phyloP scores from a whole-genome alignment of 768 basidiomycete genomes.

The Boletus bicolor region DNA sequence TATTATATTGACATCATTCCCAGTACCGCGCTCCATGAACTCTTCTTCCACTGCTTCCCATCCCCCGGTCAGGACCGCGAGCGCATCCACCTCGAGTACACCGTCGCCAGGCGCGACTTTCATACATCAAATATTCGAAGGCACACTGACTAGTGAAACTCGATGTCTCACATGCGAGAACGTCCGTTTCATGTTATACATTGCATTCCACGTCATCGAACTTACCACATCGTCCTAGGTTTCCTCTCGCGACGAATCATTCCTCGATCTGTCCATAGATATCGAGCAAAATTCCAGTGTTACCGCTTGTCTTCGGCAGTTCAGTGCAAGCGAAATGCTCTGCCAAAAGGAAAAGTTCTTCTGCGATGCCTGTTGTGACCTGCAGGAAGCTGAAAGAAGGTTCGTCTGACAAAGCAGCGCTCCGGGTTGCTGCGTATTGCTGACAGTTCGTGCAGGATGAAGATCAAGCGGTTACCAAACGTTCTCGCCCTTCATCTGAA shows the following conservation, averaged over 20 bases:
- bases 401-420: constrained; percentile 25
- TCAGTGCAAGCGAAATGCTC: constrained; percentile 97
- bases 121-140: constrained; percentile 92
- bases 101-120: constrained; percentile 62
- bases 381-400: constrained; percentile 99
- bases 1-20: constrained; percentile 3
- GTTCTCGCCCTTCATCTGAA: constrained; percentile 94
- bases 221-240: constrained; percentile 44
- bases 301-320: constrained; percentile 92
- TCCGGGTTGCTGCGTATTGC: neutral
- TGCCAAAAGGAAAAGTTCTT: constrained; percentile 98
- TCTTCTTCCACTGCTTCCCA: constrained; percentile 50
- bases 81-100: constrained; percentile 46
- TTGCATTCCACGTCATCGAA: constrained; percentile 4
- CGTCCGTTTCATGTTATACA: constrained; percentile 43
- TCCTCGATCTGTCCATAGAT: constrained; percentile 98
- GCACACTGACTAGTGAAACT: constrained; percentile 93
- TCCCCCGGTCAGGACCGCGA: constrained; percentile 38
- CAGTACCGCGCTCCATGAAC: constrained; percentile 60
- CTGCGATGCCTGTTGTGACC: constrained; percentile 93
- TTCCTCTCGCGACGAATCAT: constrained; percentile 91
- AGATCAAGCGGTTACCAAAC: constrained; percentile 95
- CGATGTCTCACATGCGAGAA: constrained; percentile 98
- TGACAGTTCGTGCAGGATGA: constrained; percentile 66
- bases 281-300: constrained; percentile 98